Percentiles rank a stretch among this genome's conserved stretches.
phyloP scores from a whole-genome alignment of 2,329 filamentous ascomycete genomes.

The Sporothrix variecibatus region DNA sequence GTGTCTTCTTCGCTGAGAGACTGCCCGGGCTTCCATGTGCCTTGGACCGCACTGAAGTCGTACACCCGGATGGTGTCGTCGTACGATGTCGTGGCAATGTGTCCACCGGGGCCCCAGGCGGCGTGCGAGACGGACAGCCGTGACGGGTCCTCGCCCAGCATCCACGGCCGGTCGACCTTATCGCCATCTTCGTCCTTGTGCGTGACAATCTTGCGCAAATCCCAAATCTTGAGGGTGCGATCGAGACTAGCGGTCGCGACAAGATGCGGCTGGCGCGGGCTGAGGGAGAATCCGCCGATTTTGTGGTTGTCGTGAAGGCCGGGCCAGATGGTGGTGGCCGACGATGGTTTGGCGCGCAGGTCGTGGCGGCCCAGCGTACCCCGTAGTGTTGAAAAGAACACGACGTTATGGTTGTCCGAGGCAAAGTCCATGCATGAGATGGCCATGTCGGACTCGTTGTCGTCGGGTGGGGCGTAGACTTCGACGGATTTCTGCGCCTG shows the following conservation, averaged over 20 bases:
- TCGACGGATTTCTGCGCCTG: conserved; percentile 77
- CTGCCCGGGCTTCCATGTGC: conserved; percentile 59
- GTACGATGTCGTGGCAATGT: conserved; percentile 89
- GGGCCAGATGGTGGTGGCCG: conserved; percentile 63
- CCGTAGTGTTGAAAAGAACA: conserved; percentile 86
- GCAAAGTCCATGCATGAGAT: conserved; percentile 85
- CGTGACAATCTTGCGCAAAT: conserved; percentile 75
- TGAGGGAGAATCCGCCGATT: conserved; percentile 88
- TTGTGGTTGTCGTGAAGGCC: conserved; percentile 79
- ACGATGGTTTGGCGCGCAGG: conserved; percentile 58
- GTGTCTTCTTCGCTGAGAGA: conserved; percentile 63
- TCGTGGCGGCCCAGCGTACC: conserved; percentile 83
- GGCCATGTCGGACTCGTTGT: conserved; percentile 63
- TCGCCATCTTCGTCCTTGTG: conserved; percentile 48
- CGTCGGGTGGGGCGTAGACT: conserved; percentile 73
- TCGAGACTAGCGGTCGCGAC: conserved; percentile 89
- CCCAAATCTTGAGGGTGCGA: conserved; percentile 88
- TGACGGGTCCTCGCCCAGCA: conserved; percentile 81
- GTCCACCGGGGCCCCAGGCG: conserved; percentile 80
- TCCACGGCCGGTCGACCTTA: conserved; percentile 57
- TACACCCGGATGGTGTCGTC: conserved; percentile 96
- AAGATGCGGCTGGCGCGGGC: conserved; percentile 78
- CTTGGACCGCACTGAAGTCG: conserved; percentile 64
- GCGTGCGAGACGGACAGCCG: conserved; percentile 88
- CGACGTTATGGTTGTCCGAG: conserved; percentile 65